These are phyloP conservation scores for Chaetomiaceae sp. DNA, from an alignment of 2,329 filamentous ascomycete species.

Conservation along the genomic window DNA sequence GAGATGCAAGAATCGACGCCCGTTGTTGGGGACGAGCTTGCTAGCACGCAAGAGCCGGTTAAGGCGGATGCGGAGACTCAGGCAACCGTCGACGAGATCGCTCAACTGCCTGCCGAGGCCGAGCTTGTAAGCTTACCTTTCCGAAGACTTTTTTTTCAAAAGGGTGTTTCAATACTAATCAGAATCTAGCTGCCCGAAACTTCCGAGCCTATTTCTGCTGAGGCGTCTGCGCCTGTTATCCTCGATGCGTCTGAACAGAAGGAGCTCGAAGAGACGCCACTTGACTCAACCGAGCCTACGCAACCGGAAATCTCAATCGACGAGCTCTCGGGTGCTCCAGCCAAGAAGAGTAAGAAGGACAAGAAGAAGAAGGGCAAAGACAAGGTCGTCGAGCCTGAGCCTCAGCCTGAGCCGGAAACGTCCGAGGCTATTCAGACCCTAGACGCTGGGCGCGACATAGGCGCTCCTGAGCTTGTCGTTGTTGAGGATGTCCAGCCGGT, in stretches of 20 bases:
- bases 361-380: constrained; percentile 29
- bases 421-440: neutral
- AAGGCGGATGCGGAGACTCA: constrained; percentile 4
- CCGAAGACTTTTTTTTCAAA: neutral
- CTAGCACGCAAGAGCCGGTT: neutral
- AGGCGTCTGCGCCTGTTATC: neutral
- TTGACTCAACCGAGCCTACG: neutral
- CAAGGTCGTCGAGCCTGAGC: constrained; percentile 17
- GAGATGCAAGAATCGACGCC: neutral
- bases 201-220: neutral
- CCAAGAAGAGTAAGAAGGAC: constrained; percentile 34
- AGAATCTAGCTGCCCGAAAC: neutral
- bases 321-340: constrained; percentile 24
- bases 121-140: neutral
- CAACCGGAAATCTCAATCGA: constrained; percentile 13
- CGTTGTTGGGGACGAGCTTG: constrained; percentile 1
- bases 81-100: neutral
- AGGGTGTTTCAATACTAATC: neutral
- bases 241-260: neutral
- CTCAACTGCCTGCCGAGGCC: neutral
- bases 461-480: neutral
- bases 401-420: constrained; percentile 5
- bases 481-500: neutral
- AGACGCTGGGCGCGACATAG: neutral
- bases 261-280: neutral